These are phyloP conservation scores for Clathrospora elynae DNA, from an alignment of 2,329 filamentous ascomycete species.

Conservation along the genomic window DNA sequence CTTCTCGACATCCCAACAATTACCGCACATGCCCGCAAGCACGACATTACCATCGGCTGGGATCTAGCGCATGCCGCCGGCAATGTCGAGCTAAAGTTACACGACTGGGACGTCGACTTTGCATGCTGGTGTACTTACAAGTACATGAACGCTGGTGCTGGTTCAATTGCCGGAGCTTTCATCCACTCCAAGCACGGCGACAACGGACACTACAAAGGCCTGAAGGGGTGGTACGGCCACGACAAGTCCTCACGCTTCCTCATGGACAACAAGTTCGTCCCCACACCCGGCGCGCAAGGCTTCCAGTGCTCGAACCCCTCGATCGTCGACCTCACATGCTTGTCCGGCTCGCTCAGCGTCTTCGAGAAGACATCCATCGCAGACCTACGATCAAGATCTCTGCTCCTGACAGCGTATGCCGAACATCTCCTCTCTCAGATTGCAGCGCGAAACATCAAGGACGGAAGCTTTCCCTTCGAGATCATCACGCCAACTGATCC, in stretches of 20 bases:
- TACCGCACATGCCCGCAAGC: slow-evolving; percentile 73
- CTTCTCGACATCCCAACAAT: slow-evolving; percentile 81
- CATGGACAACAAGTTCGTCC: slow-evolving; percentile 81
- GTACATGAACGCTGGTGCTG: slow-evolving; percentile 86
- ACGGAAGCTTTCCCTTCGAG: slow-evolving; percentile 44
- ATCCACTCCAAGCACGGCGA: slow-evolving; percentile 75
- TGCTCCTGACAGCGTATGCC: slow-evolving; percentile 73
- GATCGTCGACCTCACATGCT: slow-evolving; percentile 76
- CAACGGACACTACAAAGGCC: slow-evolving; percentile 66
- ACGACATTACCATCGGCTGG: slow-evolving; percentile 78
- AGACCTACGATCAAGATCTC: slow-evolving; percentile 69
- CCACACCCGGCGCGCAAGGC: slow-evolving; percentile 76
- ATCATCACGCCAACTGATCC: slow-evolving; percentile 72
- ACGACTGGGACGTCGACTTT: slow-evolving; percentile 90
- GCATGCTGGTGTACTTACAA: slow-evolving; percentile 95
- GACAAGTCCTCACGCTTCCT: slow-evolving; percentile 76
- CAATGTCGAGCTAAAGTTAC: slow-evolving; percentile 77
- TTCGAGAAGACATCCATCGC: slow-evolving; percentile 74
- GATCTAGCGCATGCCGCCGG: slow-evolving; percentile 86
- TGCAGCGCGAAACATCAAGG: slow-evolving; percentile 26
- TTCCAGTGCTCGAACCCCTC: slow-evolving; percentile 86
- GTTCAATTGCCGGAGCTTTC: slow-evolving; percentile 77
- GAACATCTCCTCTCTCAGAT: slow-evolving; percentile 38
- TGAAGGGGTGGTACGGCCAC: slow-evolving; percentile 86
- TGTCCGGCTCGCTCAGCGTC: slow-evolving; percentile 73